Evolutionary conservation across 140 eudicot species (phyloP).

Genomic region (Flaveria floridana): DNA sequence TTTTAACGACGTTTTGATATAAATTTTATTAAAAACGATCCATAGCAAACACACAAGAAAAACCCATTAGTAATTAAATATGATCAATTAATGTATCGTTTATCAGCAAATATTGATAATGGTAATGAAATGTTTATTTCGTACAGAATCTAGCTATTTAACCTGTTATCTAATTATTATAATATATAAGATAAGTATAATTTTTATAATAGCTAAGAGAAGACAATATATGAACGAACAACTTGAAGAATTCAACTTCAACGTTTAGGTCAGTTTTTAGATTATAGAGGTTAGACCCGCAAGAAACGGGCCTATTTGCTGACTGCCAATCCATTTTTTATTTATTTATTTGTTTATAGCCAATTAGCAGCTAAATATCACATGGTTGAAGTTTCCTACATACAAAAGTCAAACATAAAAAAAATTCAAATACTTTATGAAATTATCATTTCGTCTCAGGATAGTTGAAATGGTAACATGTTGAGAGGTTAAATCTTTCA

Average conservation of each 20-base stretch:
- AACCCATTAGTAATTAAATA: no score
- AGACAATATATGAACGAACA: conserved; percentile 16
- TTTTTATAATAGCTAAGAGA: not conserved
- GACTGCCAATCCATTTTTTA: conserved; percentile 20
- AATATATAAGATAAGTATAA: not conserved
- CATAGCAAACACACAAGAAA: no score
- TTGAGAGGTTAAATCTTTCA: no score
- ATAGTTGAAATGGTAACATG: no score
- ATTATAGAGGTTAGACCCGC: conserved; percentile 64
- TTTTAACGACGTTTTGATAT: no score
- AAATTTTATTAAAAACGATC: no score
- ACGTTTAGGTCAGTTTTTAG: conserved; percentile 59
- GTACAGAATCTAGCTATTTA: not conserved
- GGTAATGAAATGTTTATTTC: not conserved
- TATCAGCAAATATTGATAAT: no score
- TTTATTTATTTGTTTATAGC: conserved; percentile 9
- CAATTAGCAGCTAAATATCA: conserved; percentile 39
- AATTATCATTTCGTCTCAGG: not conserved
- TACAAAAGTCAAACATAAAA: conserved; percentile 42
- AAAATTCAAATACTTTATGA: not conserved
- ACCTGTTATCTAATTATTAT: not conserved
- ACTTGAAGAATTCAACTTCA: conserved; percentile 75
- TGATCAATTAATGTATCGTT: no score
- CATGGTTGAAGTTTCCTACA: conserved; percentile 41
- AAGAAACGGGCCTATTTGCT: conserved; percentile 56